Evolutionary conservation across 495 filamentous ascomycete genomes (phyloP).

Genomic region (Daldinia childiae): DNA sequence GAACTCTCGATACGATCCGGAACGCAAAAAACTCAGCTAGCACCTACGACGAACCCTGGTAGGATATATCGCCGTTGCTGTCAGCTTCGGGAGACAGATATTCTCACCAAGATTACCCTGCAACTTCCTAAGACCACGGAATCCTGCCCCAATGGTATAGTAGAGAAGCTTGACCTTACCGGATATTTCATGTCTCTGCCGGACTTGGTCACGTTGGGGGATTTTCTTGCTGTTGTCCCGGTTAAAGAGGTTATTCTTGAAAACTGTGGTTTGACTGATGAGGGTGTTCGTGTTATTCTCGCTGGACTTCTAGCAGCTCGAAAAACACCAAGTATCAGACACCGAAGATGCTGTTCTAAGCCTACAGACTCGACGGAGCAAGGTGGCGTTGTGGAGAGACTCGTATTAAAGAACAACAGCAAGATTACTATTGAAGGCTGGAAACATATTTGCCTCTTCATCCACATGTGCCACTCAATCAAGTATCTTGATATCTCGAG

Average conservation of each 20-base stretch:
- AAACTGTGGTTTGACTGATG: slow-evolving; percentile 85
- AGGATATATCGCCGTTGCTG: slow-evolving; percentile 96
- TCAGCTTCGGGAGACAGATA: slow-evolving; percentile 88
- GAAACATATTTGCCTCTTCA: slow-evolving; percentile 88
- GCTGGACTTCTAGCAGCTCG: slow-evolving; percentile 87
- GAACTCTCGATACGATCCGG: slow-evolving; percentile 37
- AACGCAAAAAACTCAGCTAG: slow-evolving; percentile 66
- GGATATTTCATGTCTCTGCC: slow-evolving; percentile 83
- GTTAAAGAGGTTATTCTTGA: slow-evolving; percentile 86
- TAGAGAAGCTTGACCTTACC: slow-evolving; percentile 83
- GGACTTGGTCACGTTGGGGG: slow-evolving; percentile 85
- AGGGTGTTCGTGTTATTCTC: slow-evolving; percentile 84
- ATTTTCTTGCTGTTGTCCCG: slow-evolving; percentile 94
- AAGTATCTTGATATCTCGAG: slow-evolving; percentile 87
- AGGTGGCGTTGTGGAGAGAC: slow-evolving; percentile 81
- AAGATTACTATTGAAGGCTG: slow-evolving; percentile 88
- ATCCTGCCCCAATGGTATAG: slow-evolving; percentile 69
- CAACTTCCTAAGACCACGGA: slow-evolving; percentile 78
- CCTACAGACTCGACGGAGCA: slow-evolving; percentile 50
- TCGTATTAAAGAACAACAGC: slow-evolving; percentile 87
- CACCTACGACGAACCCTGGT: slow-evolving; percentile 88
- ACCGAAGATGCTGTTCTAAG: slow-evolving; percentile 51
- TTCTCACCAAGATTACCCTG: slow-evolving; percentile 86
- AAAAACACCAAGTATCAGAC: slow-evolving; percentile 59
- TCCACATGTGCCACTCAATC: slow-evolving; percentile 86